Base-by-base conservation (phyloP, 805 yeast genomes). In the Yamadazyma kitorensis region DNA sequence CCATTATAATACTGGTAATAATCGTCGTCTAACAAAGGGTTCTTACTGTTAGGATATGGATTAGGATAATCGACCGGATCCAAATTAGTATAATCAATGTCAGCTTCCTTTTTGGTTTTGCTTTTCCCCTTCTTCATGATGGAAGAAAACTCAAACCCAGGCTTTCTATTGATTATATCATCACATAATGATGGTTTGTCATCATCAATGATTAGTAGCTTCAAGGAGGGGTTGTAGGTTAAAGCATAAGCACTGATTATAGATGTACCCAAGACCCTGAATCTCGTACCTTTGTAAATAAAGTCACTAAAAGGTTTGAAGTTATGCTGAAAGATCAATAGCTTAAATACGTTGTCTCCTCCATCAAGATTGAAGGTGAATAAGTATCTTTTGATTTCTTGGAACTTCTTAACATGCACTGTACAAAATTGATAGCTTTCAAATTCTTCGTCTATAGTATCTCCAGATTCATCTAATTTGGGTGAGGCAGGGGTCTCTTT, bases 291-390 rank as follows among this genome's bases (percentile, higher is more conserved):
- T 24, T 54, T 53, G 40, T 62, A 66, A 19, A 31, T 47, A 43
- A 67, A 67, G 47, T 67, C 72, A 8, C 67, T 54, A 42, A 59
- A 62, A 3, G 71, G 66, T 34, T 56, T 51, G 42, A 47, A 52
- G 35, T 56, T 57, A 47, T 61, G 56, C 43, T 61, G 63, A 36
- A 65, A 66, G 30, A 55, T 48, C 5, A 56, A 26, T 6, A 67
- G 38, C 20, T 48, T 54, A 42, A 63, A 57, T 5, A 41, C 22
- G 7, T 40, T 27, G n/a, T 28, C 32, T 1, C 33, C 39, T n/a
- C 46, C 47, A 4, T 31, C 37, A 12, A 25, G 17, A 6, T 54
- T 45, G 43, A 65, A 64, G 7, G 47, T 49, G 33, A 64, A 52
- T 2, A 44, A 51, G 32, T 52, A 55, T 17, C 71, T 40, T 37